phyloP scores from a whole-genome alignment of 2,329 filamentous ascomycete species.

The Mariannaea elegans region DNA sequence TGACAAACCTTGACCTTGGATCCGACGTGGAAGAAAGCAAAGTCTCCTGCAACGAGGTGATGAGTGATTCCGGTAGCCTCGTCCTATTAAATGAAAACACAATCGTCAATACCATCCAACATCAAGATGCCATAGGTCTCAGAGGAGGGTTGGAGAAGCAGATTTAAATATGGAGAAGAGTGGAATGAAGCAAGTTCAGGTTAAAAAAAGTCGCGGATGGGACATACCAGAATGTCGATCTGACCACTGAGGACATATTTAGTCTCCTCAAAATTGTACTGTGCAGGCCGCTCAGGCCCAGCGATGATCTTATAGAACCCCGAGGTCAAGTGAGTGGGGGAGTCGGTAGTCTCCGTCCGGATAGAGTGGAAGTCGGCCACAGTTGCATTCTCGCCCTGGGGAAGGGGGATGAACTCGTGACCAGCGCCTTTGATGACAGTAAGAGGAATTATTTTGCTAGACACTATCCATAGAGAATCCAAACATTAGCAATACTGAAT shows the following conservation, averaged over 20 bases:
- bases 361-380: slow-evolving; percentile 37
- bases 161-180: not conserved
- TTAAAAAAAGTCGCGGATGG: too few relatives aligned
- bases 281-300: slow-evolving; percentile 31
- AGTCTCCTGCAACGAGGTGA: slow-evolving; percentile 33
- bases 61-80: slow-evolving; percentile 39
- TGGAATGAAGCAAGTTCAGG: not conserved
- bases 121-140: rapidly evolving
- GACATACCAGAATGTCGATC: slow-evolving; percentile 34
- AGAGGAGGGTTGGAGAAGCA: not conserved
- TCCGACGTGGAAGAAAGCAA: slow-evolving; percentile 39
- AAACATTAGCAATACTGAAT: too few relatives aligned
- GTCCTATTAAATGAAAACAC: slow-evolving; percentile 15
- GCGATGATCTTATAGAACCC: slow-evolving; percentile 38
- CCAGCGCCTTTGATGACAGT: slow-evolving; percentile 39
- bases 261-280: slow-evolving; percentile 37
- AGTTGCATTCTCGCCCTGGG: slow-evolving; percentile 36
- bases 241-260: slow-evolving; percentile 38
- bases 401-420: slow-evolving; percentile 36
- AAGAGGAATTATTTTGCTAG: slow-evolving; percentile 33
- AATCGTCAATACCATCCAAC: not conserved
- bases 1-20: slow-evolving; percentile 36
- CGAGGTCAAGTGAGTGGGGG: slow-evolving; percentile 35
- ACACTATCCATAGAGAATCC: slow-evolving; percentile 21
- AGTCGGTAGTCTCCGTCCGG: slow-evolving; percentile 35